Conservation (phyloP, 805 yeast species). For the Suhomyces vadensis region DNA sequence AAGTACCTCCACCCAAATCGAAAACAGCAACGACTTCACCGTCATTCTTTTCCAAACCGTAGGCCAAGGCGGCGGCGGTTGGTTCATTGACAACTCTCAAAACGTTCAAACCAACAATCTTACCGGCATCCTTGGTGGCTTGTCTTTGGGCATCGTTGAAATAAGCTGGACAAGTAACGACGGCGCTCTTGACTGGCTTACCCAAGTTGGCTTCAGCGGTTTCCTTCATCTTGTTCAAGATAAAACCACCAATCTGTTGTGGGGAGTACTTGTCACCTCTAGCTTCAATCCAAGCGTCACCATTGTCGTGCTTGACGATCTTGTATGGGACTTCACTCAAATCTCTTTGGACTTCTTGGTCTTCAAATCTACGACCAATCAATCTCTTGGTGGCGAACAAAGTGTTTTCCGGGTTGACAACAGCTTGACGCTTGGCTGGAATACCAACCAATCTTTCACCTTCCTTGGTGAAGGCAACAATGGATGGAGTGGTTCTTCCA, state of each 20-base stretch:
- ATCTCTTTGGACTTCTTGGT: slow-evolving; percentile 88
- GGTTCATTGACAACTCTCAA: slow-evolving; percentile 90
- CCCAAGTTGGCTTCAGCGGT: slow-evolving; percentile 93
- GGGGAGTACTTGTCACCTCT: slow-evolving; percentile 89
- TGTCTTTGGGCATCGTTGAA: slow-evolving; percentile 91
- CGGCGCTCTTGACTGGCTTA: slow-evolving; percentile 85
- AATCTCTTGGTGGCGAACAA: slow-evolving; percentile 92
- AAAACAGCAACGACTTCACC: slow-evolving; percentile 90
- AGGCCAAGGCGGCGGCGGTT: slow-evolving; percentile 92
- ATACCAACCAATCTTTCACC: slow-evolving; percentile 92
- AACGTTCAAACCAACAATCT: slow-evolving; percentile 90
- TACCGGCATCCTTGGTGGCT: slow-evolving; percentile 97
- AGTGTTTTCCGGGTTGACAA: slow-evolving; percentile 91
- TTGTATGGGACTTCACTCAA: slow-evolving; percentile 85
- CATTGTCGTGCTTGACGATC: slow-evolving; percentile 85
- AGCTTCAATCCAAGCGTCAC: slow-evolving; percentile 96
- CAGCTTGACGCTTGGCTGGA: slow-evolving; percentile 95
- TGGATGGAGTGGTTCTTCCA: slow-evolving; percentile 81
- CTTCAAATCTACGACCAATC: slow-evolving; percentile 91
- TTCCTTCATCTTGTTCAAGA: slow-evolving; percentile 96
- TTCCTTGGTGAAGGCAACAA: slow-evolving; percentile 90
- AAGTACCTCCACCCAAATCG: slow-evolving; percentile 98
- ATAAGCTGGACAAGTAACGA: slow-evolving; percentile 88
- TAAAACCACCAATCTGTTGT: slow-evolving; percentile 91
- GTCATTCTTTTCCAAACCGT: slow-evolving; percentile 83